Base-by-base conservation (phyloP, 257 asterid species). In the Anisodus acutangulus region DNA sequence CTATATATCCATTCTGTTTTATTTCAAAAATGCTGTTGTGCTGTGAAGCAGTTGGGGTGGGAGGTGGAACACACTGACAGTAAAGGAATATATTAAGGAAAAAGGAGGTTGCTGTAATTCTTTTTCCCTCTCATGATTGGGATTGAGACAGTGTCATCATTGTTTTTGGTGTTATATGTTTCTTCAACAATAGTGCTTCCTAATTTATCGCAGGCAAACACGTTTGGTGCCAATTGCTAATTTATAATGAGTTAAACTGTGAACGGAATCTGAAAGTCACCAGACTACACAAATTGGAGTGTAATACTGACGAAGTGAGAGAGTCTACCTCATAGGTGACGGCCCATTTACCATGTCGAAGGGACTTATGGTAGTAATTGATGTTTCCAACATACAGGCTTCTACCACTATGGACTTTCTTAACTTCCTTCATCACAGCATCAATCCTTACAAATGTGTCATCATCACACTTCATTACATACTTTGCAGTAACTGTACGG, bases 321-420 rank as follows among this genome's bases (percentile, higher is more conserved):
- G 41, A 78, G 45, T 84, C 66, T 86, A 95, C 99, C 98, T 94
- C 98, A 89, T 93, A 96, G 15, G 97, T 93, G 78, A 96, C 98
- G n/a, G 98, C 98, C 98, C 98, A 96, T 94, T 96, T 96, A 85
- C 99, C 98, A 87, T 92, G 92, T 69, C 99, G 88, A 83, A 94
- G 88, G 87, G 99, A 98, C 89, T 86, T 91, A 93, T 94, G 98
- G 85, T 94, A 90, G 89, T 93, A 96, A 87, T 96, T 96, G 88
- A 94, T 91, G 88, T 96, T 96, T 84, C 99, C 99, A 39, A 96
- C 84, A 80, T 96, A 96, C 85, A 94, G 90, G 89, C 95, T 92
- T 91, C 85, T 86, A 78, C 88, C 92, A 78, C 47, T 86, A 62
- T 3, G 88, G 60, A 90, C 86, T 86, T 92, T 96, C 89, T 86